phyloP scores from a whole-genome alignment of 1,139 yeast species.

The Sporopachydermia cereana region DNA sequence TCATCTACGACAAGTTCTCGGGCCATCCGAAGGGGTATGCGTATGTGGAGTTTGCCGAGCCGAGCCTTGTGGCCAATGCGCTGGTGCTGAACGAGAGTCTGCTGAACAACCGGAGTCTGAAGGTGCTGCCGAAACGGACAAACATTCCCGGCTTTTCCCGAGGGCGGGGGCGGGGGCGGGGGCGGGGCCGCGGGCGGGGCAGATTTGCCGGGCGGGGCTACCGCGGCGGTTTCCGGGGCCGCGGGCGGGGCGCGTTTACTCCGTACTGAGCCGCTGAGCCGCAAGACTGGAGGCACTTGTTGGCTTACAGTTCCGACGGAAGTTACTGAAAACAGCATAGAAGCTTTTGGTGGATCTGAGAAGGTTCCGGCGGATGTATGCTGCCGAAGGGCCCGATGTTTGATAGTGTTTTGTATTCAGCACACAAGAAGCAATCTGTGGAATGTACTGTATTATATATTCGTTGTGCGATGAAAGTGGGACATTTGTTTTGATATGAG shows the following conservation, averaged over 20 bases:
- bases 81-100: constrained; percentile 52
- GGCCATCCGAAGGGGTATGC: constrained; percentile 85
- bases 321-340: too few relatives aligned
- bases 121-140: constrained; percentile 68
- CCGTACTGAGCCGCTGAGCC: constrained; percentile 20
- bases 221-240: constrained; percentile 33
- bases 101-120: constrained; percentile 58
- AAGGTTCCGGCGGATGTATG: too few relatives aligned
- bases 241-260: constrained; percentile 22
- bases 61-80: constrained; percentile 51
- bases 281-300: too few relatives aligned
- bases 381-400: too few relatives aligned
- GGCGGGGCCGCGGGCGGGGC: constrained; percentile 32
- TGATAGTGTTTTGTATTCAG: too few relatives aligned
- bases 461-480: too few relatives aligned
- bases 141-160: constrained; percentile 58
- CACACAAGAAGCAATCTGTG: too few relatives aligned
- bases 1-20: constrained; percentile 55
- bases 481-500: too few relatives aligned
- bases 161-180: constrained; percentile 37
- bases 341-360: too few relatives aligned
- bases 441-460: too few relatives aligned
- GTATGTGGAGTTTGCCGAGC: constrained; percentile 65
- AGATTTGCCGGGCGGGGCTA: constrained; percentile 23
- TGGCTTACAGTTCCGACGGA: too few relatives aligned